Conservation (phyloP, 2,329 filamentous ascomycete species). For the Xylaria sp. region DNA sequence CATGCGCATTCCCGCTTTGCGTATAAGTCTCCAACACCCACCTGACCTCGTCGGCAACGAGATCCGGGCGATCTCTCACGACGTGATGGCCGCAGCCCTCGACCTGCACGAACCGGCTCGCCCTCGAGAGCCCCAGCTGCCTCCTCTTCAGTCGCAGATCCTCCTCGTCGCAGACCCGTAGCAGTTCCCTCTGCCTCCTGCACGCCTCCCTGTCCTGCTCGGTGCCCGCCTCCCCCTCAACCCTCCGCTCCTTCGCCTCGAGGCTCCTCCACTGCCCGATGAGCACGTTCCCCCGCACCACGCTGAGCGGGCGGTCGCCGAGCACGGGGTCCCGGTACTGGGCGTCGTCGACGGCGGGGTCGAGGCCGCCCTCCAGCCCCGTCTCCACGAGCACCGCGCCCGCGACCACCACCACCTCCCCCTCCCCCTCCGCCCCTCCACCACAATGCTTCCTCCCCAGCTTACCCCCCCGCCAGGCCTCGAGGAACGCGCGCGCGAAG, state of each 20-base stretch:
- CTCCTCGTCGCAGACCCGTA: constrained; percentile 25
- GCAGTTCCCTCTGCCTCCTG: constrained; percentile 22
- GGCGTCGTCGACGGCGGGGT: constrained; percentile 19
- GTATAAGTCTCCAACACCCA: constrained; percentile 31
- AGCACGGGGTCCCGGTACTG: constrained; percentile 26
- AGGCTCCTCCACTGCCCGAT: constrained; percentile 26
- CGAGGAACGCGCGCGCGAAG: constrained; percentile 34
- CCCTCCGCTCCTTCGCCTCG: constrained; percentile 14
- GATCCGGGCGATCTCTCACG: constrained; percentile 30
- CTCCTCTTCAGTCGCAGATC: constrained; percentile 34
- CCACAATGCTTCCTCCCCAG: neutral
- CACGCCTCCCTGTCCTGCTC: constrained; percentile 1
- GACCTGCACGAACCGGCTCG: constrained; percentile 26
- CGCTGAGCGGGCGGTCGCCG: constrained; percentile 29
- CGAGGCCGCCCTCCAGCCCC: constrained; percentile 36
- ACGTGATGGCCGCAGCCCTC: constrained; percentile 35
- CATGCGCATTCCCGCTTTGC: neutral
- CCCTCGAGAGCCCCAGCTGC: constrained; percentile 29
- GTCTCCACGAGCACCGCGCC: constrained; percentile 37
- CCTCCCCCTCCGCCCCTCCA: neutral
- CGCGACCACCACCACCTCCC: constrained; percentile 7
- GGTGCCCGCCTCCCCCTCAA: neutral
- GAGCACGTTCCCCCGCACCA: constrained; percentile 32
- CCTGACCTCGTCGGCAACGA: constrained; percentile 29
- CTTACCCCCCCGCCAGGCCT: constrained; percentile 1